Conservation (phyloP, 208 protist species). For the Leishmania lainsoni region DNA sequence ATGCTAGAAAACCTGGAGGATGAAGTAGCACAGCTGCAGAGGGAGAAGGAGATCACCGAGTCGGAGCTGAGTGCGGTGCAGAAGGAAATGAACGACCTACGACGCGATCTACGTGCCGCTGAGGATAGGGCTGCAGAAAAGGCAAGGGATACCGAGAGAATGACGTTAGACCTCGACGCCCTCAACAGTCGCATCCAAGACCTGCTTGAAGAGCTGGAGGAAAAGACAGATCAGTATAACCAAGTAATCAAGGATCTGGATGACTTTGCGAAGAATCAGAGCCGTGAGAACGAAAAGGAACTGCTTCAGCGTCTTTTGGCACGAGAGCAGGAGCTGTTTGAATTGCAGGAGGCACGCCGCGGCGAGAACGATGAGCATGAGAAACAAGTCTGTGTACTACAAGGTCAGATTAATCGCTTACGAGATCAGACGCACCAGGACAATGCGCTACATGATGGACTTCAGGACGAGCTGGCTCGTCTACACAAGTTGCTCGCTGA, state of each 20-base stretch:
- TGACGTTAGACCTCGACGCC: slow-evolving; percentile 41
- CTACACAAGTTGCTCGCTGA: slow-evolving; percentile 45
- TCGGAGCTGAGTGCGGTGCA: slow-evolving; percentile 30
- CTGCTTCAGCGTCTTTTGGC: slow-evolving; percentile 59
- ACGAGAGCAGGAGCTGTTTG: slow-evolving; percentile 70
- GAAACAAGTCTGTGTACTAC: slow-evolving; percentile 53
- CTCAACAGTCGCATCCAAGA: slow-evolving; percentile 50
- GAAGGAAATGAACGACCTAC: slow-evolving; percentile 28
- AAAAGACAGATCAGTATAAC: slow-evolving; percentile 64
- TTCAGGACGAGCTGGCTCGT: slow-evolving; percentile 43
- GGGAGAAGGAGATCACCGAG: slow-evolving; percentile 32
- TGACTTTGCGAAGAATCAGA: slow-evolving; percentile 54
- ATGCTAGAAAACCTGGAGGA: slow-evolving; percentile 15
- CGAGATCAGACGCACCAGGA: slow-evolving; percentile 47
- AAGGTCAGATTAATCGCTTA: slow-evolving; percentile 65
- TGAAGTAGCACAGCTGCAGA: slow-evolving; percentile 25
- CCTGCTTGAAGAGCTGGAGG: slow-evolving; percentile 56
- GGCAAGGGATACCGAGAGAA: slow-evolving; percentile 28
- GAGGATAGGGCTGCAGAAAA: slow-evolving; percentile 16
- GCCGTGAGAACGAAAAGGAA: slow-evolving; percentile 59
- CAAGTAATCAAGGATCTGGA: slow-evolving; percentile 71
- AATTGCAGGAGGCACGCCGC: slow-evolving; percentile 62
- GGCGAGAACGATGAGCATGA: slow-evolving; percentile 61
- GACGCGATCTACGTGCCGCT: slow-evolving; percentile 12
- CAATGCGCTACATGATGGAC: slow-evolving; percentile 31